Percentiles rank a stretch among this genome's conserved stretches.
phyloP scores from a whole-genome alignment of 2,329 filamentous ascomycete species.

The Nectriaceae sp. region DNA sequence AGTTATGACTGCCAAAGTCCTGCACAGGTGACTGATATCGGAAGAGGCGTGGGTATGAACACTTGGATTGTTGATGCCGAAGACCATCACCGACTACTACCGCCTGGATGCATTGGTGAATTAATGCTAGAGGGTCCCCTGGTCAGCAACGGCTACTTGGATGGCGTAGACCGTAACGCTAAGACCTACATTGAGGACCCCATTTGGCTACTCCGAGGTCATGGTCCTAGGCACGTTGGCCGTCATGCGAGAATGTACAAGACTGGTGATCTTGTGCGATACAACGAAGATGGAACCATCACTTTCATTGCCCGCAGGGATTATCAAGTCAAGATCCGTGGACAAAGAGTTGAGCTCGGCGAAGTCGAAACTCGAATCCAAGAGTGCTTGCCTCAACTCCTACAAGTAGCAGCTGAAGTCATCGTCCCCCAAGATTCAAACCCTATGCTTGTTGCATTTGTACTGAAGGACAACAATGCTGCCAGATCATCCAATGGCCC shows the following conservation, averaged over 20 bases:
- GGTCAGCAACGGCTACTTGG: conserved; percentile 51
- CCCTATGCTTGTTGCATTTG: neutral
- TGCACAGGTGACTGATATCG: neutral
- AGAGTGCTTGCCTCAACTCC: no score
- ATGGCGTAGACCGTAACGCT: conserved; percentile 34
- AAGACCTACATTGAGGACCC: conserved; percentile 35
- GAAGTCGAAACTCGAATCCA: conserved; percentile 21
- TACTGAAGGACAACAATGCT: neutral
- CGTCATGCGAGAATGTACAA: conserved; percentile 37
- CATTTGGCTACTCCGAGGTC: conserved; percentile 32
- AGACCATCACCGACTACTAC: conserved; percentile 21
- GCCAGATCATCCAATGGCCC: neutral
- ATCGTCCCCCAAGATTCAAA: neutral
- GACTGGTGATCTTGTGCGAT: conserved; percentile 49
- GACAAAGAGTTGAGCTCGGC: conserved; percentile 53
- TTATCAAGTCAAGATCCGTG: conserved; percentile 58
- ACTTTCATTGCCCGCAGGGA: conserved; percentile 55
- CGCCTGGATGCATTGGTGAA: conserved; percentile 42
- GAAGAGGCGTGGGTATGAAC: neutral
- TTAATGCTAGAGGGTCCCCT: conserved; percentile 46
- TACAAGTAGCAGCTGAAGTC: neutral
- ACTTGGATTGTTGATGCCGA: conserved; percentile 27
- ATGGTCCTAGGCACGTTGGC: neutral
- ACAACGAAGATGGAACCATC: conserved; percentile 41
- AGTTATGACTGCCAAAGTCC: neutral